Evolutionary conservation across 306 rosid genomes (phyloP), one percentile per base, ranked within the genome.

Genomic region (Cyamopsis tetragonoloba): DNA sequence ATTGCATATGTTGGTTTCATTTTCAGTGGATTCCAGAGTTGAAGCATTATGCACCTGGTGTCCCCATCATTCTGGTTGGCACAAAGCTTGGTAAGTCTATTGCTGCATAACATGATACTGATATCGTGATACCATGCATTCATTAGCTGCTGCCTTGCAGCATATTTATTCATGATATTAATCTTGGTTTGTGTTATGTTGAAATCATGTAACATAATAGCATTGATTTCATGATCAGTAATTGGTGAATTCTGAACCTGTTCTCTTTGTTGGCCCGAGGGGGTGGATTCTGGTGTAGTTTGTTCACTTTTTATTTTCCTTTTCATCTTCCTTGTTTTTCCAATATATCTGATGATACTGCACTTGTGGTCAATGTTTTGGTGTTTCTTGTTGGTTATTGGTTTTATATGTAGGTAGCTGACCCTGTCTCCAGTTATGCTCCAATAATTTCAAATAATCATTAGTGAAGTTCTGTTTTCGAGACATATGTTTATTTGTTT

Each of bases 21-120:
- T 71, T 84, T 39, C 99, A 93, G 99, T 93, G 99, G 99, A 93
- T 93, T 80, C 99, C 97, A 48, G 99, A 93, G 89, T 88, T 93
- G 95, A 93, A 93, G 86, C 99, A 93, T 82, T 93, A 93, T 90
- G 99, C 99, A 31, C 97, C 99, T 34, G 97, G 97, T 75, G 99
- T 93, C 63, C 99, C 99, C 56, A 91, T 93, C 68, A 81, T 93
- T 76, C 86, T 93, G 71, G 99, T 93, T 63, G 99, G 99, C 73
- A 90, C 99, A 44, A 93, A 93, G 82, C 89, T 93, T 63, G 99
- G 99, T 93, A 82, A 70, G 83, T 41, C 54, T 68, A 35, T 64
- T 54, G 47, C 65, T 22, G 67, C 65, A 35, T 65, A 9, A 50
- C 71, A 66, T 69, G 71, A 44, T 71, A 35, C 3, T 63, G 31